Percentiles rank a stretch among this genome's conserved stretches.
These are phyloP conservation scores for Pseudohalonectria lignicola DNA, from an alignment of 2,329 filamentous ascomycete species.

Conservation along the genomic window DNA sequence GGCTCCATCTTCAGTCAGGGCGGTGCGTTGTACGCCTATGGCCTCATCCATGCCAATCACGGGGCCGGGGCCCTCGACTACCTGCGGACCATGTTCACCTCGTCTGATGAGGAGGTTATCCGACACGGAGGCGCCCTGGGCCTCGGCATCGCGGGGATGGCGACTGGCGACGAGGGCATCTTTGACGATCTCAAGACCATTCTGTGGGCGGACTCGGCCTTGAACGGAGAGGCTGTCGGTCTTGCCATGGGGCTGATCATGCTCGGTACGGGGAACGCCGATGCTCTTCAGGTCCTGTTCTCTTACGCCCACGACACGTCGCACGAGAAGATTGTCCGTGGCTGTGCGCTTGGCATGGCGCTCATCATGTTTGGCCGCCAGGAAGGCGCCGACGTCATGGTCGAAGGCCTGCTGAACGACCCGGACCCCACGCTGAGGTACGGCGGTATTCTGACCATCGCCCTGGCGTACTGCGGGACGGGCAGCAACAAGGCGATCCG, in stretches of 20 bases:
- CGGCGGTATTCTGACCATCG: conserved; percentile 97
- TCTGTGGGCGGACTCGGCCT: conserved; percentile 84
- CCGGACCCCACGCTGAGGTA: conserved; percentile 90
- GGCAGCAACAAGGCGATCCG: conserved; percentile 98
- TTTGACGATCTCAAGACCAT: conserved; percentile 86
- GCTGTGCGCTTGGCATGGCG: conserved; percentile 91
- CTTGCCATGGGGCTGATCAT: conserved; percentile 96
- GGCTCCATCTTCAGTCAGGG: conserved; percentile 94
- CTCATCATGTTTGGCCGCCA: conserved; percentile 97
- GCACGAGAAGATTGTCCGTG: conserved; percentile 97
- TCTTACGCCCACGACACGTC: conserved; percentile 96
- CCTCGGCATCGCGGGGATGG: conserved; percentile 95
- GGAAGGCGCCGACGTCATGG: conserved; percentile 87
- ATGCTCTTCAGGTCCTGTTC: conserved; percentile 92
- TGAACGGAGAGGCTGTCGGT: conserved; percentile 94
- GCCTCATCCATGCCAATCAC: conserved; percentile 94
- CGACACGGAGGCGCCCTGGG: conserved; percentile 94
- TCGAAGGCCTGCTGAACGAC: conserved; percentile 86
- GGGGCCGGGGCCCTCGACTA: conserved; percentile 82
- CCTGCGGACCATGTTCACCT: conserved; percentile 62
- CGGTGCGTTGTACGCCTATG: conserved; percentile 89
- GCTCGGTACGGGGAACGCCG: conserved; percentile 93
- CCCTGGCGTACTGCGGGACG: conserved; percentile 91
- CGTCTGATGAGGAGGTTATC: conserved; percentile 80
- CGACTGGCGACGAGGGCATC: conserved; percentile 78